Conservation (phyloP, 2,329 filamentous ascomycete species). For the Chalara sp. region DNA sequence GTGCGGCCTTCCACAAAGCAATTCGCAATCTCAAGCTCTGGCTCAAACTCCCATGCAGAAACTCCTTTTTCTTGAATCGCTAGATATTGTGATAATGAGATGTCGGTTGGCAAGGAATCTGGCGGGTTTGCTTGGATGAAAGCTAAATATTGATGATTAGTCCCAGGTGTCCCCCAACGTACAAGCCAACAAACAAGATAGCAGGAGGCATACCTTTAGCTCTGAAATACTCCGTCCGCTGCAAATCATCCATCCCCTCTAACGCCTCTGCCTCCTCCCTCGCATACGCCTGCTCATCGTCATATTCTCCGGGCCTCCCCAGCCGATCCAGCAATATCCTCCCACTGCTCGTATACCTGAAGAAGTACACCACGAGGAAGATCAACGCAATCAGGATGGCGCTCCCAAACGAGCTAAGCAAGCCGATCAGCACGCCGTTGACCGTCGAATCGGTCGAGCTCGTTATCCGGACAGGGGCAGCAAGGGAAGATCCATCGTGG, state of each 20-base stretch:
- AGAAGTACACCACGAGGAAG: slow-evolving; percentile 82
- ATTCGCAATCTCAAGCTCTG: slow-evolving; percentile 97
- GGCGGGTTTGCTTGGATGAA: slow-evolving; percentile 92
- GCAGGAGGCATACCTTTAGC: slow-evolving; percentile 70
- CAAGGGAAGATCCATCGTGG: neutral
- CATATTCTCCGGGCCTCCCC: slow-evolving; percentile 89
- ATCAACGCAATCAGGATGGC: slow-evolving; percentile 77
- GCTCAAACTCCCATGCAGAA: slow-evolving; percentile 99
- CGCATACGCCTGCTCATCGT: slow-evolving; percentile 92
- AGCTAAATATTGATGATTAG: slow-evolving; percentile 43
- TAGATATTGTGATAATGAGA: slow-evolving; percentile 93
- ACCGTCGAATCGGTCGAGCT: slow-evolving; percentile 34
- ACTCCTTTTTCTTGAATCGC: slow-evolving; percentile 99
- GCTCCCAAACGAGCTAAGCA: slow-evolving; percentile 89
- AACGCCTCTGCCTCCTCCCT: slow-evolving; percentile 92
- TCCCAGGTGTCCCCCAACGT: no score
- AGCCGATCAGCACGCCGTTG: slow-evolving; percentile 84
- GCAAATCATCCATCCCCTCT: slow-evolving; percentile 91
- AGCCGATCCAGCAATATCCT: slow-evolving; percentile 91
- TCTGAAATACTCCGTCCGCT: slow-evolving; percentile 82
- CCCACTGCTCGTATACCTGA: slow-evolving; percentile 80
- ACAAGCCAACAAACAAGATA: neutral
- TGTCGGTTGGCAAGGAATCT: slow-evolving; percentile 92
- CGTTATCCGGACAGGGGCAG: no score
- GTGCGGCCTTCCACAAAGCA: slow-evolving; percentile 96